phyloP scores from a whole-genome alignment of 1,284 basidiomycete species.

The Ganoderma multipileum region DNA sequence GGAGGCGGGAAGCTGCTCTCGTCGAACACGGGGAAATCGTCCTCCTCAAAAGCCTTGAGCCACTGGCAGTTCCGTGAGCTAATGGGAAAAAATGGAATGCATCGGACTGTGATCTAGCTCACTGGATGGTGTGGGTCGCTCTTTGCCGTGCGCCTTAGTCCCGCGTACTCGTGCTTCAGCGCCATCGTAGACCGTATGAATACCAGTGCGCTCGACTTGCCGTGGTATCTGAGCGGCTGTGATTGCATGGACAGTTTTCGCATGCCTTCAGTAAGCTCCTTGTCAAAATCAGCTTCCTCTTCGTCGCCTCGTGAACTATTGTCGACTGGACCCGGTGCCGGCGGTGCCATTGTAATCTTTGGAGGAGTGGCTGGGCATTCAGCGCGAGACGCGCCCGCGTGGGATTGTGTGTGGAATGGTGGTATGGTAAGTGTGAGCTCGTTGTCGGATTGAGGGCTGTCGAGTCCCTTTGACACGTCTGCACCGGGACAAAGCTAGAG shows the following conservation, averaged over 20 bases:
- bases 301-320: neutral
- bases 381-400: no score
- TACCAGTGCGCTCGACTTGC: constrained; percentile 57
- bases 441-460: no score
- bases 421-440: constrained; percentile 19
- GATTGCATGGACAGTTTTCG: constrained; percentile 35
- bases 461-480: constrained; percentile 48
- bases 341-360: neutral
- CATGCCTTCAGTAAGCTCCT: constrained; percentile 25
- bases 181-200: constrained; percentile 55
- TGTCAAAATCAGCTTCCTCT: neutral
- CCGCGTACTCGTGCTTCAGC: constrained; percentile 41
- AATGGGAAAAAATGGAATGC: neutral
- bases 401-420: no score
- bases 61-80: neutral
- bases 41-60: neutral
- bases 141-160: constrained; percentile 10
- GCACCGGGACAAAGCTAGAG: constrained; percentile 48
- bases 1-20: constrained; percentile 57
- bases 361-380: no score
- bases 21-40: constrained; percentile 21
- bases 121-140: constrained; percentile 19
- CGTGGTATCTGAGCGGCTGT: constrained; percentile 50
- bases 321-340: constrained; percentile 20
- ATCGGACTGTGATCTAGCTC: constrained; percentile 1